A percentile compares a stretch with the other conserved stretches of the same genome.
Conservation (phyloP, 164 flowering plant genomes). For the Magnolia changhungtana region DNA sequence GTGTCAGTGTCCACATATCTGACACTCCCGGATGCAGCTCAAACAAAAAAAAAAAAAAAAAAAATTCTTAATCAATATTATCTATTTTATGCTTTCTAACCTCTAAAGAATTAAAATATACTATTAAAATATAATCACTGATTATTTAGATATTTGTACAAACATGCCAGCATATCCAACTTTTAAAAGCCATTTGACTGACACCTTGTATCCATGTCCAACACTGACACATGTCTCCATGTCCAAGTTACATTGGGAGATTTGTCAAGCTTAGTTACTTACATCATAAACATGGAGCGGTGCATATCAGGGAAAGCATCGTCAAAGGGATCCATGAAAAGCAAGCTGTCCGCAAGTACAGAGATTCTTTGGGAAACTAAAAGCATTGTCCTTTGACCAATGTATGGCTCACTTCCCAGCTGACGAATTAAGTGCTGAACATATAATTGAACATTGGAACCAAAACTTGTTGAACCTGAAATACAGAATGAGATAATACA, state of each 20-base stretch:
- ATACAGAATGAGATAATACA: conserved; percentile 9
- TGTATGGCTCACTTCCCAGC: conserved; percentile 65
- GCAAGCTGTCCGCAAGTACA: conserved; percentile 56
- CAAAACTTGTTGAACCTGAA: conserved; percentile 32
- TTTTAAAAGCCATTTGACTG: background rate
- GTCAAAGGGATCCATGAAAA: conserved; percentile 83
- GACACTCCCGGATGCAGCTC: too few relatives aligned
- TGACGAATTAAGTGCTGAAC: conserved; percentile 80
- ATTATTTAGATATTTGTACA: background rate
- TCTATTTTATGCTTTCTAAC: too few relatives aligned
- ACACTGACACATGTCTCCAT: background rate
- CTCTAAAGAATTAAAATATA: too few relatives aligned
- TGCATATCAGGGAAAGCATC: conserved; percentile 59
- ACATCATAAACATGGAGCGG: conserved; percentile 63
- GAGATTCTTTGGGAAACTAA: conserved; percentile 59
- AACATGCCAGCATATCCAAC: background rate
- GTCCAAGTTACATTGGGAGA: background rate
- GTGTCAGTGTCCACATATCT: too few relatives aligned
- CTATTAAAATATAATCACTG: too few relatives aligned
- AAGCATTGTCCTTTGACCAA: conserved; percentile 72
- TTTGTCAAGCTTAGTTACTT: conserved; percentile 26
- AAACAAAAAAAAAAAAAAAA: too few relatives aligned
- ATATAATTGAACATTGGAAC: conserved; percentile 42
- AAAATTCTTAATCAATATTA: too few relatives aligned
- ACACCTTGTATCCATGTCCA: background rate